Conservation (phyloP, 2,329 filamentous ascomycete genomes). For the Aschersonia sp. region DNA sequence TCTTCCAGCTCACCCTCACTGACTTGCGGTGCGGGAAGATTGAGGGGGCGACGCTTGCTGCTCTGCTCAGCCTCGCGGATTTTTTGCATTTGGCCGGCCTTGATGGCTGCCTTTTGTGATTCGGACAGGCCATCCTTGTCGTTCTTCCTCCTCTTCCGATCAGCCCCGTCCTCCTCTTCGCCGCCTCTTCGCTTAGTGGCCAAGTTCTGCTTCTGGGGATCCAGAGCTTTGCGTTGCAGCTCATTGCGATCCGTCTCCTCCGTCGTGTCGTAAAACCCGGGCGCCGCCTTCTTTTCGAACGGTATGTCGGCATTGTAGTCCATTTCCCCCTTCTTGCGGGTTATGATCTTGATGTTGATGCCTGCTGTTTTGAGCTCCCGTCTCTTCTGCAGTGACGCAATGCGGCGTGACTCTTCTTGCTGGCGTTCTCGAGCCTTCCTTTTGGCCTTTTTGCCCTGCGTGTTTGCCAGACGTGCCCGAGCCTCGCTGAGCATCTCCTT, state of each 20-base stretch:
- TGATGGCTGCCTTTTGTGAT: slow-evolving; percentile 73
- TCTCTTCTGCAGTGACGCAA: slow-evolving; percentile 86
- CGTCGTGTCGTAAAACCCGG: slow-evolving; percentile 84
- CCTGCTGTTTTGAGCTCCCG: slow-evolving; percentile 93
- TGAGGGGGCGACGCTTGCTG: slow-evolving; percentile 76
- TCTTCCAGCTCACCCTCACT: slow-evolving; percentile 87
- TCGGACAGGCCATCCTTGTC: slow-evolving; percentile 71
- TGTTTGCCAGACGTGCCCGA: slow-evolving; percentile 88
- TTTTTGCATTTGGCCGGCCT: slow-evolving; percentile 87
- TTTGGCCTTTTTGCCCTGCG: slow-evolving; percentile 98
- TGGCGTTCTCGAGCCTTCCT: slow-evolving; percentile 91
- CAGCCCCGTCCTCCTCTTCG: slow-evolving; percentile 68
- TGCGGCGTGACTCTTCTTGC: slow-evolving; percentile 79
- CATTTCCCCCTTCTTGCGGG: slow-evolving; percentile 90
- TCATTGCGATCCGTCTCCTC: slow-evolving; percentile 77
- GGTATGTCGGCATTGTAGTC: slow-evolving; percentile 99
- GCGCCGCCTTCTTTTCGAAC: slow-evolving; percentile 80
- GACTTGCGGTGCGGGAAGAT: slow-evolving; percentile 79
- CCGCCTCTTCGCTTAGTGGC: slow-evolving; percentile 90
- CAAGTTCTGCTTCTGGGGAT: slow-evolving; percentile 83
- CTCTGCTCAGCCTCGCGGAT: slow-evolving; percentile 93
- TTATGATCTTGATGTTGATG: slow-evolving; percentile 93
- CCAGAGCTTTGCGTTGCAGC: slow-evolving; percentile 67
- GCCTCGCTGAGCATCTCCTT: slow-evolving; percentile 99
- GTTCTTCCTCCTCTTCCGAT: slow-evolving; percentile 77